Percentiles rank a stretch among this genome's conserved stretches.
Conservation (phyloP, 148 eudicot genomes). For the Beta vulgaris region DNA sequence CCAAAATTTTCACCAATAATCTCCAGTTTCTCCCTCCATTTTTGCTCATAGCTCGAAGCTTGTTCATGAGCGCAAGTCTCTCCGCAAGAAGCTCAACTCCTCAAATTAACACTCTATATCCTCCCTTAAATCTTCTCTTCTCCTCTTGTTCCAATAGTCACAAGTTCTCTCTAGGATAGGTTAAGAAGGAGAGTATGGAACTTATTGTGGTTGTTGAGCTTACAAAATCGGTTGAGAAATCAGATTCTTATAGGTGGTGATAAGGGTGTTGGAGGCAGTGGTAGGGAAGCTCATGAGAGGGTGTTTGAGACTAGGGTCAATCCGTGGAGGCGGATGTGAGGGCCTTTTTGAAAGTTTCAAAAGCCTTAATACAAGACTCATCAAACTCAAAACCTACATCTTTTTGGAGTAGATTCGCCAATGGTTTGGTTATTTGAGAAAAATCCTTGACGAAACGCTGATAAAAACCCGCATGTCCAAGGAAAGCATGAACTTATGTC, state of each 20-base stretch:
- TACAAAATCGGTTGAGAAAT: conserved; percentile 79
- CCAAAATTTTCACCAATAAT: neutral
- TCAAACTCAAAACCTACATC: too few relatives aligned
- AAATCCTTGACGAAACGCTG: too few relatives aligned
- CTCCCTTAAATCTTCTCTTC: conserved; percentile 31
- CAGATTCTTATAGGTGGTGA: conserved; percentile 42
- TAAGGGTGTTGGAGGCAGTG: conserved; percentile 26
- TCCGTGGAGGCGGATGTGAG: too few relatives aligned
- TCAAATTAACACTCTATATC: conserved; percentile 23
- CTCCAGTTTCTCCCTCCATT: neutral
- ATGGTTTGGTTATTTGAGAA: too few relatives aligned
- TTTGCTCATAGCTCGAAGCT: conserved; percentile 39
- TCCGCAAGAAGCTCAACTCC: conserved; percentile 48
- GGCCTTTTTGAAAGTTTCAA: too few relatives aligned
- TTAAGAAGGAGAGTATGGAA: conserved; percentile 54
- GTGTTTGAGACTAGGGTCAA: conserved; percentile 75
- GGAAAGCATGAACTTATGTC: too few relatives aligned
- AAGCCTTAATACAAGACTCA: too few relatives aligned
- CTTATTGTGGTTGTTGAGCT: conserved; percentile 86
- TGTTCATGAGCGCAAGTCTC: conserved; percentile 63
- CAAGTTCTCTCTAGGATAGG: conserved; percentile 48
- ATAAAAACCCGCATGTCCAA: too few relatives aligned
- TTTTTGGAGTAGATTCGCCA: too few relatives aligned
- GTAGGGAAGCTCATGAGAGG: conserved; percentile 59
- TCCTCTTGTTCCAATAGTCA: conserved; percentile 44